These are phyloP conservation scores for Jaminaea rosea DNA, from an alignment of 1,284 basidiomycete genomes.

Conservation along the genomic window DNA sequence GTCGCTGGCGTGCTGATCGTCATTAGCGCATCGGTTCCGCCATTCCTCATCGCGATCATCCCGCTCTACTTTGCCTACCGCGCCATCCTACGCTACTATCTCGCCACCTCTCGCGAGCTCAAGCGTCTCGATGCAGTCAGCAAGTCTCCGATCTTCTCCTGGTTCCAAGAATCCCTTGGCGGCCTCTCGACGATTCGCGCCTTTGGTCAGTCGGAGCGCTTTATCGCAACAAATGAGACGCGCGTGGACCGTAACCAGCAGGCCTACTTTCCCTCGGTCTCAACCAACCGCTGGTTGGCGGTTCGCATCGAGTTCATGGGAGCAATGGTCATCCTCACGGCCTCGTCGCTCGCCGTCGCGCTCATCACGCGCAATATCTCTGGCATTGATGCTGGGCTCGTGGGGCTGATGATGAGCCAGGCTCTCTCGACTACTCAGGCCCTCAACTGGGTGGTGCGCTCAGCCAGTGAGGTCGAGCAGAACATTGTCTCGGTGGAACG, in stretches of 20 bases:
- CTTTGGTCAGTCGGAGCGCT: slow-evolving; percentile 52
- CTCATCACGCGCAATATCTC: slow-evolving; percentile 50
- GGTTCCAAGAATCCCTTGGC: slow-evolving; percentile 67
- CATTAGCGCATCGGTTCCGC: slow-evolving; percentile 61
- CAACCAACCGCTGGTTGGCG: slow-evolving; percentile 71
- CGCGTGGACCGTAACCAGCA: slow-evolving; percentile 73
- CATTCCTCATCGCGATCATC: slow-evolving; percentile 59
- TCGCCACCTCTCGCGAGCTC: slow-evolving; percentile 79
- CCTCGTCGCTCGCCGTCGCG: slow-evolving; percentile 62
- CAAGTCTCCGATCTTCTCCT: slow-evolving; percentile 75
- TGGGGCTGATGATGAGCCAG: slow-evolving; percentile 73
- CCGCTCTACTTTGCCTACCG: slow-evolving; percentile 40
- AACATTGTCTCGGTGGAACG: slow-evolving; percentile 71
- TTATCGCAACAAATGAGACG: slow-evolving; percentile 67
- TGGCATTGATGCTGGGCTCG: slow-evolving; percentile 72
- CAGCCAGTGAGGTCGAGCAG: slow-evolving; percentile 78
- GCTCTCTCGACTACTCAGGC: slow-evolving; percentile 57
- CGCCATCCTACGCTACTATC: slow-evolving; percentile 58
- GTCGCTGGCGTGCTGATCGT: slow-evolving; percentile 64
- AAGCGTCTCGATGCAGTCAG: slow-evolving; percentile 85
- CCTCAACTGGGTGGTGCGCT: slow-evolving; percentile 69
- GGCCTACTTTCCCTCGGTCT: slow-evolving; percentile 58
- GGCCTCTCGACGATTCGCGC: slow-evolving; percentile 77
- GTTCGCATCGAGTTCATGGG: slow-evolving; percentile 62
- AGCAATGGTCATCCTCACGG: slow-evolving; percentile 66